phyloP scores from a whole-genome alignment of 148 eudicot genomes.

The Polygonum aviculare region DNA sequence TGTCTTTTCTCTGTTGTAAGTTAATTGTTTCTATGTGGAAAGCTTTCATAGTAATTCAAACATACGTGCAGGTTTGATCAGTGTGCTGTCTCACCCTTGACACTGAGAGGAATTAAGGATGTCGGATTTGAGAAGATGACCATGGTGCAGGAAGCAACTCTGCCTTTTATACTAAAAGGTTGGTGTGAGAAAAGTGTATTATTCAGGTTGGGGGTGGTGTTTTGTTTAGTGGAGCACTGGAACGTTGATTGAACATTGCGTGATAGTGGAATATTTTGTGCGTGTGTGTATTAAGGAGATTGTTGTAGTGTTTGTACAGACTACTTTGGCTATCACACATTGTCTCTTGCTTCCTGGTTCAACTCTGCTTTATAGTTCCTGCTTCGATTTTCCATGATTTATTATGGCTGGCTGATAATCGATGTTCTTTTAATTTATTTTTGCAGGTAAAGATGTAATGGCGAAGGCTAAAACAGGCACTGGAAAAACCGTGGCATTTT shows the following conservation, averaged over 20 bases:
- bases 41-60: background rate
- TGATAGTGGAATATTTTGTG: background rate
- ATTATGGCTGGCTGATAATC: background rate
- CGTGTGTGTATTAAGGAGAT: background rate
- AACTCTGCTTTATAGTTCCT: background rate
- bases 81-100: slow-evolving; percentile 60
- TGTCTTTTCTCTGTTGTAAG: background rate
- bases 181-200: background rate
- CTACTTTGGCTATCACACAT: background rate
- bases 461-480: slow-evolving; percentile 99
- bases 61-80: slow-evolving; percentile 69
- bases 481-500: slow-evolving; percentile 96
- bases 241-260: background rate
- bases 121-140: slow-evolving; percentile 93
- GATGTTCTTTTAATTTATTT: background rate
- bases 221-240: background rate
- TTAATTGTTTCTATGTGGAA: background rate
- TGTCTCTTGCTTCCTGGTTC: background rate
- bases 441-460: slow-evolving; percentile 89
- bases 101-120: slow-evolving; percentile 78
- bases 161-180: slow-evolving; percentile 93
- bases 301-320: background rate
- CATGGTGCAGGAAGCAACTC: slow-evolving; percentile 92
- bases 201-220: background rate
- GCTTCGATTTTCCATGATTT: background rate